Evolutionary conservation across 352 stramenopile species (phyloP).

Genomic region (Phytophthora aleatoria): DNA sequence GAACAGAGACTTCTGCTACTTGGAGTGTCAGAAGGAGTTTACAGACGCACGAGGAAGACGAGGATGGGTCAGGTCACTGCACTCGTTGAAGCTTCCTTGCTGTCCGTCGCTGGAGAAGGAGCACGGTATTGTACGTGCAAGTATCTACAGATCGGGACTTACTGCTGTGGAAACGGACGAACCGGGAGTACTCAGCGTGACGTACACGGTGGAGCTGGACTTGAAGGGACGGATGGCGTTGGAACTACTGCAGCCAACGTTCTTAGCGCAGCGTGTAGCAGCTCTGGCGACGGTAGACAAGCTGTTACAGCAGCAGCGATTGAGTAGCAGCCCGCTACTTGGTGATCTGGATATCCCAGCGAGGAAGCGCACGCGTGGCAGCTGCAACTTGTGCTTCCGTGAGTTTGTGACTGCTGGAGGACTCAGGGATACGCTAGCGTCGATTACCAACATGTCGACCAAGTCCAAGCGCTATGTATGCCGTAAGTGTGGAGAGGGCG

Average conservation of each 20-base stretch:
- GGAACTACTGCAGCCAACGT: slow-evolving; percentile 63
- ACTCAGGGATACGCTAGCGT: slow-evolving; percentile 30
- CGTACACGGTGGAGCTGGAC: slow-evolving; percentile 87
- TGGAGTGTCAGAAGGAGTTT: slow-evolving; percentile 89
- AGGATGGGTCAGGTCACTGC: slow-evolving; percentile 60
- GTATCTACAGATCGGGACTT: slow-evolving; percentile 81
- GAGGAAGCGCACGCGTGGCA: slow-evolving; percentile 35
- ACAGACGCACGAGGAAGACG: slow-evolving; percentile 56
- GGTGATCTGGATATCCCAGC: slow-evolving; percentile 74
- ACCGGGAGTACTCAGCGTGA: slow-evolving; percentile 74
- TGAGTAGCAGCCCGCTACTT: slow-evolving; percentile 78
- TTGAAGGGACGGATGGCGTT: slow-evolving; percentile 82
- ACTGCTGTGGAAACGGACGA: slow-evolving; percentile 79
- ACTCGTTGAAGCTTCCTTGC: slow-evolving; percentile 64
- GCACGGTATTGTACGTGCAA: slow-evolving; percentile 74
- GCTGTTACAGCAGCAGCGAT: slow-evolving; percentile 76
- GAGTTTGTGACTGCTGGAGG: slow-evolving; percentile 51
- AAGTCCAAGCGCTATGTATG: slow-evolving; percentile 66
- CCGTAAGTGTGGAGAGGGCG: slow-evolving; percentile 77
- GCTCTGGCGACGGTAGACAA: slow-evolving; percentile 75
- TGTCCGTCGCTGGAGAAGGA: slow-evolving; percentile 55
- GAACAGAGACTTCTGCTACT: slow-evolving; percentile 83
- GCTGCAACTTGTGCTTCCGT: slow-evolving; percentile 80
- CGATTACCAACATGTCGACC: slow-evolving; percentile 36
- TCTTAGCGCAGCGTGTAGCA: slow-evolving; percentile 71